A percentile compares a stretch with the other conserved stretches of the same genome.
Evolutionary conservation across 2,329 filamentous ascomycete species (phyloP).

Genomic region (Microsporum audouinii): DNA sequence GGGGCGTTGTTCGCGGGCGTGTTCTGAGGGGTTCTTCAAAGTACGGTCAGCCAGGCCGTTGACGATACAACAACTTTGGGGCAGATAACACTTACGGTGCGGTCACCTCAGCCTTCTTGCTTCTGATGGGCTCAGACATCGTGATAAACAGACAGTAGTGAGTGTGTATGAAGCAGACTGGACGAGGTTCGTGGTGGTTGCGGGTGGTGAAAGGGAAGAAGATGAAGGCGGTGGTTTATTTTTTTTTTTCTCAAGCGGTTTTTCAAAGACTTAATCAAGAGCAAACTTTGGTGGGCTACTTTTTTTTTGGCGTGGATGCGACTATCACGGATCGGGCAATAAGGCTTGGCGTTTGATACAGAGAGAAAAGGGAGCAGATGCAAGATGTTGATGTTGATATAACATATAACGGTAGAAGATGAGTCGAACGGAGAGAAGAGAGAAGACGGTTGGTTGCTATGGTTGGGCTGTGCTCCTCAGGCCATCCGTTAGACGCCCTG

Average conservation of each 20-base stretch:
- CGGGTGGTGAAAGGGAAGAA: constrained; percentile 23
- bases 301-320: neutral
- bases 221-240: constrained; percentile 24
- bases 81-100: constrained; percentile 47
- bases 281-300: neutral
- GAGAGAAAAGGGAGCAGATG: neutral
- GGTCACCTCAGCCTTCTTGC: constrained; percentile 52
- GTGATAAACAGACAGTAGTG: constrained; percentile 19
- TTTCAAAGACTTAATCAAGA: neutral
- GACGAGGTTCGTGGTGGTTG: constrained; percentile 7
- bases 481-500: neutral
- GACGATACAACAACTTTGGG: constrained; percentile 15
- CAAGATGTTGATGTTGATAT: neutral
- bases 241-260: constrained; percentile 19
- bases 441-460: neutral
- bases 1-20: constrained; percentile 91
- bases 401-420: neutral
- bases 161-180: neutral
- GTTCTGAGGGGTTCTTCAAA: constrained; percentile 84
- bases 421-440: neutral
- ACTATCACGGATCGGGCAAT: neutral
- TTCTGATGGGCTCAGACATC: constrained; percentile 59
- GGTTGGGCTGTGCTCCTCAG: neutral
- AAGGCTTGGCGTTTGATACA: neutral
- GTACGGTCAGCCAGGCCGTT: constrained; percentile 18